Evolutionary conservation across 176 grass and related monocot species (phyloP).

Genomic region (Aegilops bicornis): DNA sequence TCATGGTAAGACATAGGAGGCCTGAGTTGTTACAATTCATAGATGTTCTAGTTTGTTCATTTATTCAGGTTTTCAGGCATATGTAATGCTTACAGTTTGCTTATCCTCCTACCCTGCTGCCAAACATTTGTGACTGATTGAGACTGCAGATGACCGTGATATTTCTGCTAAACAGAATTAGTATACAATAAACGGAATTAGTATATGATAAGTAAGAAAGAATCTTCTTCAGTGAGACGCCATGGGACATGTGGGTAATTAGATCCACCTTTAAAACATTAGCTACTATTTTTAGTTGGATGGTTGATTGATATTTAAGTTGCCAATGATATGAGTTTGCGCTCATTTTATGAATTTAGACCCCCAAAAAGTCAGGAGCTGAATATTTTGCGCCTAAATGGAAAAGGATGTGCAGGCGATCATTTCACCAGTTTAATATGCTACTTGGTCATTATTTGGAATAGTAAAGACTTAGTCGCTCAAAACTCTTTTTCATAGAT

Average conservation of each 20-base stretch:
- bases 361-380: background rate
- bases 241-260: background rate
- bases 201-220: background rate
- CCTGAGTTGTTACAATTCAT: background rate
- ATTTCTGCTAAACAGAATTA: constrained; percentile 9
- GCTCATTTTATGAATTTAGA: background rate
- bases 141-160: constrained; percentile 10
- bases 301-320: background rate
- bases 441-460: background rate
- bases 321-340: background rate
- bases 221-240: background rate
- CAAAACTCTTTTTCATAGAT: no score
- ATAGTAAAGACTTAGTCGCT: background rate
- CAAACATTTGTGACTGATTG: background rate
- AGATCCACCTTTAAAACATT: background rate
- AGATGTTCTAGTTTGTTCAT: background rate
- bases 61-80: constrained; percentile 1
- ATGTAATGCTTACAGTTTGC: background rate
- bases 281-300: background rate
- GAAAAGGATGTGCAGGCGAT: background rate
- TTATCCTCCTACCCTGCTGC: background rate
- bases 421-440: background rate
- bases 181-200: background rate
- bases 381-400: background rate
- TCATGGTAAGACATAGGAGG: constrained; percentile 54